Evolutionary conservation across 1,284 basidiomycete genomes (phyloP), one percentile per base, ranked within the genome.

Genomic region (Kwoniella shivajii): DNA sequence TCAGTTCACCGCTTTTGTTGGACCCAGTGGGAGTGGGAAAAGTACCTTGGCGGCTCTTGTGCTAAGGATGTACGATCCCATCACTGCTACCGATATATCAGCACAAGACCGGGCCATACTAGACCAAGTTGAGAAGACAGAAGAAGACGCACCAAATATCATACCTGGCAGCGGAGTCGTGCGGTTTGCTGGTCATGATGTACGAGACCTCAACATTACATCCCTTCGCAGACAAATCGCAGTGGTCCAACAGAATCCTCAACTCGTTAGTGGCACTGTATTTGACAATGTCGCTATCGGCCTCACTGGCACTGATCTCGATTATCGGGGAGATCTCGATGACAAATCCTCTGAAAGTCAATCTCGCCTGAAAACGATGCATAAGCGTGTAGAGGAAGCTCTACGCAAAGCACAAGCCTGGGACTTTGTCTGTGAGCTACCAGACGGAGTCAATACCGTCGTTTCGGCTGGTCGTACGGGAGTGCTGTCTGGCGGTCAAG

Each of bases 1-100:
- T 50, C 89, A 94, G 75, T 88, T 86, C 52, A 88, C 94, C 27
- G 92, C 90, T 0, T 83, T 96, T 56, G 91, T 96, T 11, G 92
- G 92, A 10, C 79, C 88, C 0, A 93, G 90, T 2, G 92, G 92
- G 0, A 90, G 85, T 16, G 92, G 92, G 50, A 95, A 95, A 78
- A 90, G 89, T 18, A 95, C 92, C 2, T 81, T 94, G 62, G 87
- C 88, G 0, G 81, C 87, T 0, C 82, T 97, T 4, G 80, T 96
- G 2, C 91, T 95, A 72, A 81, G 92, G 0, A 79, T 96, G 22
- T 96, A 95, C 78, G 80, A 81, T 46, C 78, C 78, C 0, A 65
- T 69, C 11, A 60, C 63, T 6, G 59, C 57, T 6, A 61, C 52
- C 30, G 30, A 33, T 13, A 44, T 57, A 11, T 53, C 50, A 37